Evolutionary conservation across 2,329 filamentous ascomycete genomes (phyloP), one percentile per base, ranked within the genome.

Genomic region (Claviceps pazoutovae): DNA sequence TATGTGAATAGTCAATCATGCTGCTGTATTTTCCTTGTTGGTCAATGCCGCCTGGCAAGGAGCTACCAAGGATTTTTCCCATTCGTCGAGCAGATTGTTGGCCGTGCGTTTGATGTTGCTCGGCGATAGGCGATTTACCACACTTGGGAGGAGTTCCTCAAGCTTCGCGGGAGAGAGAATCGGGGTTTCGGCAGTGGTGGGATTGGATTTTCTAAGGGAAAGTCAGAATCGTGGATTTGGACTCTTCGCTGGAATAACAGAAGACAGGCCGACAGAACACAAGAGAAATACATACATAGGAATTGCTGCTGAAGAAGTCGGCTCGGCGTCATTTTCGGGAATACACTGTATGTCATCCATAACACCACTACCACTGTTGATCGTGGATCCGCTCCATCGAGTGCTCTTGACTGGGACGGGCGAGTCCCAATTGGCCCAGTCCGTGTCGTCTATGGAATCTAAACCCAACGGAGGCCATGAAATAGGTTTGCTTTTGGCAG

Each of bases 61-160:
- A 8, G 64, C 57, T 5, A 59, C 57, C 44, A 70, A 58, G 4
- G 67, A 69, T 66, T 82, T 87, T 70, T 97, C 91, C 87, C 88
- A 95, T 63, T 95, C 89, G 57, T 83, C 85, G 80, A 96, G 88
- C 53, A 95, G 74, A 56, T 84, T 86, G 38, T 83, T 86, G n/a
- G 90, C 87, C 1, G 87, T 91, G 39, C 82, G 79, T 64, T 88
- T 87, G 58, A 96, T 71, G 60, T 88, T 89, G 58, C 81, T 82
- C 0, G 89, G 86, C 8, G 80, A 78, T 43, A 89, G 69, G 56
- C 83, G 82, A 62, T 82, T 83, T 52, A 94, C 75, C 47, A 84
- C 78, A 48, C 83, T 82, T 70, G 87, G 88, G 30, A 85, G 64
- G 53, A 80, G 64, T 61, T 82, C 71, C 64, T 77, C 74, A 38